Base-by-base conservation (phyloP, 1,284 basidiomycete genomes). In the Puccinia polysora region DNA sequence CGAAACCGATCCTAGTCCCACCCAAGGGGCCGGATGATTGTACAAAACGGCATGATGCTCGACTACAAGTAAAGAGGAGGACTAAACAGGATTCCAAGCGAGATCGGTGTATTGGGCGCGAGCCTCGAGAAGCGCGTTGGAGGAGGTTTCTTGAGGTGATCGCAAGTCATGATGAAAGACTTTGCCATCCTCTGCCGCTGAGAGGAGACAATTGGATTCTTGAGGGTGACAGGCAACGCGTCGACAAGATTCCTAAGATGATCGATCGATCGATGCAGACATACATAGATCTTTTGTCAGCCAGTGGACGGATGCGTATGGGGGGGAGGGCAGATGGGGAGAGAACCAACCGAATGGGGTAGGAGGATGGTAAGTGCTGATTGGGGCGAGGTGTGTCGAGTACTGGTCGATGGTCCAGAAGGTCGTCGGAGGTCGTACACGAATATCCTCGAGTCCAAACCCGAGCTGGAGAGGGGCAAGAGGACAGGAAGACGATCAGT, bases 361-460 rank as follows among this genome's bases (percentile, higher is more conserved):
- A 28, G 18, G 25, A 69, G 32, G 38, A 67, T 40, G 34, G 65
- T n/a, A 23, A 49, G 10, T 15, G 65, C 40, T 45, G 65, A 50
- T 5, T 34, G 6, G 3, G 49, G 18, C 30, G 52, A 58, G 8
- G 40, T 34, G 6, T 2, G 2, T 25, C 10, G n/a, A 30, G 18
- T 1, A n/a, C 8, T 6, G 32, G 14, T 56, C 38, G 38, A 40
- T n/a, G 50, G 53, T 25, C n/a, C 8, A 32, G 50, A 1, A 53
- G 65, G 36, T 12, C 50, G 30, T 23, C 30, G 28, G 38, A 45
- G 50, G 28, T 67, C 65, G 40, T 56, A 67, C 20, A 67, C 36
- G 40, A 53, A 67, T 28, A 67, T 67, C 18, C 52, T 56, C 20
- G 65, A 67, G 25, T 67, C 65, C n/a, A 67, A 52, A 38, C 65